A percentile compares a stretch with the other conserved stretches of the same genome.
phyloP scores from a whole-genome alignment of 2,329 filamentous ascomycete species.

The Annulohypoxylon truncatum region DNA sequence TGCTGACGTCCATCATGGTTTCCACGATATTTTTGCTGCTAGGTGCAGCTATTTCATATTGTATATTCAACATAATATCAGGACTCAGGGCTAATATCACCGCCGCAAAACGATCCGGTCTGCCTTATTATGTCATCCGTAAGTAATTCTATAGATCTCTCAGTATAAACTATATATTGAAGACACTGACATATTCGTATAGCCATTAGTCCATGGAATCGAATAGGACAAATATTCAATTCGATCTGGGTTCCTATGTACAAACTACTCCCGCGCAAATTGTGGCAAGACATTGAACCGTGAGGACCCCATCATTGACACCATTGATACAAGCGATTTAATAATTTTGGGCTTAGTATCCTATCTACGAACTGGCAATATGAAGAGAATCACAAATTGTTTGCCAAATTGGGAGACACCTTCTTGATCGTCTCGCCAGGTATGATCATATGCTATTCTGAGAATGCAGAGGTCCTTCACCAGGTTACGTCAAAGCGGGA shows the following conservation, averaged over 20 bases:
- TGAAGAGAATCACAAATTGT: constrained; percentile 66
- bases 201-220: constrained; percentile 63
- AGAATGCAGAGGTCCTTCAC: constrained; percentile 72
- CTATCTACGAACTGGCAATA: constrained; percentile 71
- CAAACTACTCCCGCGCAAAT: constrained; percentile 63
- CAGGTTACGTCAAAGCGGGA: constrained; percentile 75
- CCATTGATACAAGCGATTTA: background rate
- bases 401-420: constrained; percentile 69
- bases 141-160: constrained; percentile 48
- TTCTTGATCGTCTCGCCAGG: constrained; percentile 73
- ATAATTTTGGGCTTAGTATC: constrained; percentile 55
- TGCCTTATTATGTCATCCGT: constrained; percentile 67
- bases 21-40: constrained; percentile 53
- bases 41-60: constrained; percentile 52
- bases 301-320: constrained; percentile 53
- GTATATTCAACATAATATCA: constrained; percentile 48
- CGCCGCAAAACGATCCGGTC: constrained; percentile 61
- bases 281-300: constrained; percentile 70
- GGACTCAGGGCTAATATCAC: constrained; percentile 60
- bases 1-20: constrained; percentile 47
- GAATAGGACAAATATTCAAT: constrained; percentile 67
- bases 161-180: background rate
- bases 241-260: constrained; percentile 67
- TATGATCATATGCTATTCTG: constrained; percentile 64
- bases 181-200: constrained; percentile 23